These are phyloP conservation scores for Leucogyrophana mollusca DNA, from an alignment of 768 basidiomycete genomes.

Conservation along the genomic window DNA sequence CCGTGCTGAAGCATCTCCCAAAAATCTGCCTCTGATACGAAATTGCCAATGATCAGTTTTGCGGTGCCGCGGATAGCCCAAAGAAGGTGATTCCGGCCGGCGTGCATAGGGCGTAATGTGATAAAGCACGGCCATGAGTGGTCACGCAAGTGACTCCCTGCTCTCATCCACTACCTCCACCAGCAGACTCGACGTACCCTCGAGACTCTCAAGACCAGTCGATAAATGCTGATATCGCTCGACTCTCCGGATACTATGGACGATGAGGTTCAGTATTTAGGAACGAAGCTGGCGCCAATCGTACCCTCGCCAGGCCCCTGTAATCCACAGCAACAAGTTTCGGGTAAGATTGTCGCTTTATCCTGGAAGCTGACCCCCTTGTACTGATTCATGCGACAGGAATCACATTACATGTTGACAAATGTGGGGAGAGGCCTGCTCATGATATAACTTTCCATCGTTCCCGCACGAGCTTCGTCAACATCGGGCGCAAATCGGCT, in stretches of 20 bases:
- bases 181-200: conserved; percentile 1
- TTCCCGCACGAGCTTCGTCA: conserved; percentile 46
- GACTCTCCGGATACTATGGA: conserved; percentile 35
- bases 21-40: too few species aligned
- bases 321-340: conserved; percentile 29
- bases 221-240: conserved; percentile 3
- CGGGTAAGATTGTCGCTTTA: conserved; percentile 38
- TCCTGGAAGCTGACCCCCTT: conserved; percentile 14
- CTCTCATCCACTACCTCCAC: conserved; percentile 15
- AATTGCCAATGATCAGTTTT: too few species aligned
- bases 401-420: conserved; percentile 57
- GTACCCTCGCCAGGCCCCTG: conserved; percentile 28
- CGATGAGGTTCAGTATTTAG: conserved; percentile 64
- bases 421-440: conserved; percentile 42
- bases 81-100: conserved; percentile 21
- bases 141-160: conserved; percentile 26
- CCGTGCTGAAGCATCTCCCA: neutral
- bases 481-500: conserved; percentile 67
- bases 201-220: conserved; percentile 3
- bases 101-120: conserved; percentile 13
- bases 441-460: conserved; percentile 54
- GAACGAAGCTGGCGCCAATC: conserved; percentile 34
- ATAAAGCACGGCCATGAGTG: conserved; percentile 32
- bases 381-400: conserved; percentile 37
- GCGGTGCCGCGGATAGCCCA: conserved; percentile 8